These are phyloP conservation scores for Chaetomium olivaceum DNA, from an alignment of 2,329 filamentous ascomycete genomes.

Conservation along the genomic window DNA sequence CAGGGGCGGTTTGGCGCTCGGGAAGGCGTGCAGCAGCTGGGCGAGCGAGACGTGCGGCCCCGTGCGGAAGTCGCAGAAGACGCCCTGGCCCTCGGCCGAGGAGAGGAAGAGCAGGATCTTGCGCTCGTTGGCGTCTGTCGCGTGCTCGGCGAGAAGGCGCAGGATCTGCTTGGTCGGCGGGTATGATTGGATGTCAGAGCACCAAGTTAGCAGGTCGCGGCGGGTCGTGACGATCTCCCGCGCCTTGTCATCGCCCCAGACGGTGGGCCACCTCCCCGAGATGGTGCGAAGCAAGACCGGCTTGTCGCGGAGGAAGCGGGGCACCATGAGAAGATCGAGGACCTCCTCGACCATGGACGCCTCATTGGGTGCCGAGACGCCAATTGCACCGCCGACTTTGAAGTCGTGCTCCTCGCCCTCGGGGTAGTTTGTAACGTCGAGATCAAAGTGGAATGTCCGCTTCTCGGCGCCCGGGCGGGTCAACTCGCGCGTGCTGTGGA, in stretches of 20 bases:
- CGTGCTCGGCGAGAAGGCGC: conserved; percentile 81
- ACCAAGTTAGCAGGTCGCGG: conserved; percentile 92
- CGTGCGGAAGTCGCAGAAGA: conserved; percentile 92
- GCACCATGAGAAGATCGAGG: conserved; percentile 78
- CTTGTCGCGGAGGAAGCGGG: conserved; percentile 80
- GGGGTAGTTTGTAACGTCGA: conserved; percentile 92
- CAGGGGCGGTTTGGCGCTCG: conserved; percentile 84
- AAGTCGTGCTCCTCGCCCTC: conserved; percentile 84
- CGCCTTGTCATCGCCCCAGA: conserved; percentile 89
- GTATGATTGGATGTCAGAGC: conserved; percentile 88
- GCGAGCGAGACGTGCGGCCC: conserved; percentile 81
- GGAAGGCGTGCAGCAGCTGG: conserved; percentile 88
- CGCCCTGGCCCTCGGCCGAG: conserved; percentile 85
- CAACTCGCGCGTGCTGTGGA: conserved; percentile 81
- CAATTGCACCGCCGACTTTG: conserved; percentile 94
- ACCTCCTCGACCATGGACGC: conserved; percentile 75
- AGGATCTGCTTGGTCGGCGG: conserved; percentile 86
- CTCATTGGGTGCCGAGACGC: conserved; percentile 86
- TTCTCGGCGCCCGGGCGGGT: conserved; percentile 90
- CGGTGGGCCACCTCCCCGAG: conserved; percentile 89
- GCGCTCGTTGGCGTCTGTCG: conserved; percentile 76
- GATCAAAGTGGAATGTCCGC: conserved; percentile 94
- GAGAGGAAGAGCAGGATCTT: conserved; percentile 85
- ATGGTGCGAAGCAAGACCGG: conserved; percentile 76
- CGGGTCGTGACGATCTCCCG: conserved; percentile 87